Evolutionary conservation across 2,329 filamentous ascomycete genomes (phyloP).

Genomic region (Elsinoe ampelina): DNA sequence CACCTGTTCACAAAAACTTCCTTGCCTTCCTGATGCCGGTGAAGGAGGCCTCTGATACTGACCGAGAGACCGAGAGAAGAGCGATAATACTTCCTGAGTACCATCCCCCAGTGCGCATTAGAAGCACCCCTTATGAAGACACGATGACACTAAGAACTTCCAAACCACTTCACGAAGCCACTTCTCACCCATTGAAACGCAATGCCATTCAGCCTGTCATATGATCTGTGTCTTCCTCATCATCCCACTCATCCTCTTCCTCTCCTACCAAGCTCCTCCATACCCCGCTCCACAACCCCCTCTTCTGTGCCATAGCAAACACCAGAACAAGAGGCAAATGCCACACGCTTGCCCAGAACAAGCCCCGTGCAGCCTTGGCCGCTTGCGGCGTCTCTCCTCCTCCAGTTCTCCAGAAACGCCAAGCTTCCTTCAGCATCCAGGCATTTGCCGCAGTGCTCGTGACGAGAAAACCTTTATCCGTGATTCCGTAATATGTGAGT

Average conservation of each 20-base stretch:
- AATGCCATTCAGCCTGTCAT: too few species aligned
- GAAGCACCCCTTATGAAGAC: too few species aligned
- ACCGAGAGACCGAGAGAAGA: too few species aligned
- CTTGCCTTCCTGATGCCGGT: too few species aligned
- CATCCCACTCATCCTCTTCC: conserved; percentile 47
- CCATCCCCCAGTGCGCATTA: too few species aligned
- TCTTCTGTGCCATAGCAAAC: conserved; percentile 84
- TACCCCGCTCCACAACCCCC: conserved; percentile 78
- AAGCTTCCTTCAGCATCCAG: conserved; percentile 75
- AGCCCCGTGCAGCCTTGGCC: conserved; percentile 54
- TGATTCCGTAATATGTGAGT: conserved; percentile 69
- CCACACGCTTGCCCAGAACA: conserved; percentile 99
- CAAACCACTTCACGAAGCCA: too few species aligned
- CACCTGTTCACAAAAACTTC: too few species aligned
- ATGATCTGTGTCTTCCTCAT: conserved; percentile 28
- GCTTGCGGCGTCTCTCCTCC: conserved; percentile 55
- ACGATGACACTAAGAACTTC: too few species aligned
- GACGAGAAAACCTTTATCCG: conserved; percentile 73
- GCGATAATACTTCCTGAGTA: too few species aligned
- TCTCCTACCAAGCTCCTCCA: conserved; percentile 58
- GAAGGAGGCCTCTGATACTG: too few species aligned
- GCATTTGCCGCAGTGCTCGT: conserved; percentile 74
- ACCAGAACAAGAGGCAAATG: conserved; percentile 85
- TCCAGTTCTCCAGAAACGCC: conserved; percentile 68
- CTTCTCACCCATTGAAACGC: too few species aligned